A percentile compares a stretch with the other conserved stretches of the same genome.
phyloP scores from a whole-genome alignment of 106 monocot genomes.

The Acanthochlamys bracteata region DNA sequence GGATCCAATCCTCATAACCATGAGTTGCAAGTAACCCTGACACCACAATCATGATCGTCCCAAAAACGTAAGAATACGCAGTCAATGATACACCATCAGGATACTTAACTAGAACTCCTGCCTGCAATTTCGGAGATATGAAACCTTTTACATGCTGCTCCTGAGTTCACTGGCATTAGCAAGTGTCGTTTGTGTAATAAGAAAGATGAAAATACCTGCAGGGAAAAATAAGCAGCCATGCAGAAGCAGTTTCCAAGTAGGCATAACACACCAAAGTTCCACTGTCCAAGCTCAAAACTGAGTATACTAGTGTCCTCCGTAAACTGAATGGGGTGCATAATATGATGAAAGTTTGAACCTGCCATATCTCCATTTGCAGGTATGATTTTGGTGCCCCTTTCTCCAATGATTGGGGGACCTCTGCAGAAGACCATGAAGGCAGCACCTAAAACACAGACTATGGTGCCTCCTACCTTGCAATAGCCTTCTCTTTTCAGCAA shows the following conservation, averaged over 20 bases:
- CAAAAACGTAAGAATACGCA: slow-evolving; percentile 92
- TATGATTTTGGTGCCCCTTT: slow-evolving; percentile 2
- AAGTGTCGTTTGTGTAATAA: too few species aligned
- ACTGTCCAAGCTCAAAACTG: slow-evolving; percentile 28
- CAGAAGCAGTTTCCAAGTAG: slow-evolving; percentile 78
- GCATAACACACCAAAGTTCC: slow-evolving; percentile 80
- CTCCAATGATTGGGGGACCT: slow-evolving; percentile 58
- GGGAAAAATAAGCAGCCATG: slow-evolving; percentile 78
- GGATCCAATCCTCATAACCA: slow-evolving; percentile 51
- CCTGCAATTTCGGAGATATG: slow-evolving; percentile 36
- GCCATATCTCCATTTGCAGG: too few species aligned
- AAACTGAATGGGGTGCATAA: too few species aligned
- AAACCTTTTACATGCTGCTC: background rate
- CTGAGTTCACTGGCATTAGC: background rate
- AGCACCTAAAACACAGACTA: slow-evolving; percentile 65
- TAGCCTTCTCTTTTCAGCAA: slow-evolving; percentile 47
- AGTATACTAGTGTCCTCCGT: slow-evolving; percentile 16
- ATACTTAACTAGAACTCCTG: slow-evolving; percentile 77
- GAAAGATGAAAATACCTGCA: slow-evolving; percentile 46
- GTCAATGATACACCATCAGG: slow-evolving; percentile 81
- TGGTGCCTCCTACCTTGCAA: slow-evolving; percentile 51
- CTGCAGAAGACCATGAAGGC: slow-evolving; percentile 62
- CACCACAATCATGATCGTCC: slow-evolving; percentile 64
- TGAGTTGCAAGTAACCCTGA: slow-evolving; percentile 60
- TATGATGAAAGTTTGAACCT: too few species aligned